A percentile compares a stretch with the other conserved stretches of the same genome.
These are phyloP conservation scores for Neurospora intermedia DNA, from an alignment of 495 filamentous ascomycete species.

Conservation along the genomic window DNA sequence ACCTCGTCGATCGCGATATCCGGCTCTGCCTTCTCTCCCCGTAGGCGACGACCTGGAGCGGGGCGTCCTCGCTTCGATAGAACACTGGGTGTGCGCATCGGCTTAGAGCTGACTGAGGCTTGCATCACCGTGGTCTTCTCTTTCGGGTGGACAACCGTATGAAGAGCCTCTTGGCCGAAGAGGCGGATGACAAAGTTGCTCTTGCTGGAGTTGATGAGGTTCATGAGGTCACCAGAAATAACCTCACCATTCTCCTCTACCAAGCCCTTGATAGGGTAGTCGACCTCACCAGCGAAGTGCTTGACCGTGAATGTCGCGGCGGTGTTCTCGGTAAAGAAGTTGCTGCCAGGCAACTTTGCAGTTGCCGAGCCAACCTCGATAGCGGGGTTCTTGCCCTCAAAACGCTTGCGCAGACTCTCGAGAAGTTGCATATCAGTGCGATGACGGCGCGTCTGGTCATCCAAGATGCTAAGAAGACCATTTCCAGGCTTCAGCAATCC, in stretches of 20 bases:
- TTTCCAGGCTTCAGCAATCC: constrained; percentile 86
- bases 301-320: constrained; percentile 77
- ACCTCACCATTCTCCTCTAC: constrained; percentile 93
- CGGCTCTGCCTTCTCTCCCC: constrained; percentile 27
- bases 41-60: constrained; percentile 31
- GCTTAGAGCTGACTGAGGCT: constrained; percentile 90
- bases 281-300: constrained; percentile 95
- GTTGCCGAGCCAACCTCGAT: constrained; percentile 63
- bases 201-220: constrained; percentile 76
- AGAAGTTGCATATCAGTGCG: constrained; percentile 81
- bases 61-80: constrained; percentile 47
- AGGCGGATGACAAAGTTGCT: constrained; percentile 81
- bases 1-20: constrained; percentile 32
- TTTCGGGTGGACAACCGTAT: constrained; percentile 80
- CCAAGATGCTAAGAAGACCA: constrained; percentile 83
- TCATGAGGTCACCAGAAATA: constrained; percentile 92
- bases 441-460: constrained; percentile 86
- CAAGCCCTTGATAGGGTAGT: constrained; percentile 75
- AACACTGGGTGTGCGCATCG: constrained; percentile 84
- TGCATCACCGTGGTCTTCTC: constrained; percentile 90
- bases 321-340: constrained; percentile 68
- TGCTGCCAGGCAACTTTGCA: constrained; percentile 61
- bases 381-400: constrained; percentile 86
- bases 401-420: constrained; percentile 81
- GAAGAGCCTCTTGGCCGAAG: constrained; percentile 86